Evolutionary conservation across 768 basidiomycete species (phyloP).

Genomic region (Hericium coralloides): DNA sequence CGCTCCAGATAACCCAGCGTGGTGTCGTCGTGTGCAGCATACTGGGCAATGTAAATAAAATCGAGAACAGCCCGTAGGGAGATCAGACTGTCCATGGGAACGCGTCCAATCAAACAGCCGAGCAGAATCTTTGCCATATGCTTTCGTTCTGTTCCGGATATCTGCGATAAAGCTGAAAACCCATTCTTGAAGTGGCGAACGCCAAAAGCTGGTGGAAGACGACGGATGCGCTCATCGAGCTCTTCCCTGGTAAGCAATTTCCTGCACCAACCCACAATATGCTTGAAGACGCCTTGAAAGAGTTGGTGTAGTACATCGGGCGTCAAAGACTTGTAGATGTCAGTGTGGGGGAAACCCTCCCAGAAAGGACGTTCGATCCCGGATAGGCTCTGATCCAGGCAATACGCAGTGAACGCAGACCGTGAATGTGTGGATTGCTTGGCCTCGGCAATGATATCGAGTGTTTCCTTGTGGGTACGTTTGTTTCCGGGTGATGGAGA

Average conservation of each 20-base stretch:
- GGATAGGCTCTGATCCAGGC: background rate
- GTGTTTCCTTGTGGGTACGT: too few species aligned
- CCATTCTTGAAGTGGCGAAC: background rate
- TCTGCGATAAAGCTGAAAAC: background rate
- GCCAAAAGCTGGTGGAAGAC: background rate
- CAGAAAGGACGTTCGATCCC: constrained; percentile 10
- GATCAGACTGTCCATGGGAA: background rate
- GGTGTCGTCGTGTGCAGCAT: constrained; percentile 22
- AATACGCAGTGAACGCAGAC: background rate
- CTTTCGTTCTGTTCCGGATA: background rate
- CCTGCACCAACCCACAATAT: constrained; percentile 5
- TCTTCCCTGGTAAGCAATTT: background rate
- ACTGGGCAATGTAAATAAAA: constrained; percentile 31
- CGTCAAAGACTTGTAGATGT: constrained; percentile 10
- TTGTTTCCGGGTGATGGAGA: too few species aligned
- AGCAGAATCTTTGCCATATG: background rate
- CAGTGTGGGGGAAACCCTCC: constrained; percentile 6
- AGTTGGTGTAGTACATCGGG: constrained; percentile 16
- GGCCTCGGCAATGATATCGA: background rate
- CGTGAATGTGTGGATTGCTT: too few species aligned
- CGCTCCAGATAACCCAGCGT: constrained; percentile 21
- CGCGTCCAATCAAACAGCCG: background rate
- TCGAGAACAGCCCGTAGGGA: constrained; percentile 19
- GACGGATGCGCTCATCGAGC: background rate
- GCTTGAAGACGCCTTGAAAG: constrained; percentile 10